These are phyloP conservation scores for Narthecium ossifragum DNA, from an alignment of 106 monocot species.

Conservation along the genomic window DNA sequence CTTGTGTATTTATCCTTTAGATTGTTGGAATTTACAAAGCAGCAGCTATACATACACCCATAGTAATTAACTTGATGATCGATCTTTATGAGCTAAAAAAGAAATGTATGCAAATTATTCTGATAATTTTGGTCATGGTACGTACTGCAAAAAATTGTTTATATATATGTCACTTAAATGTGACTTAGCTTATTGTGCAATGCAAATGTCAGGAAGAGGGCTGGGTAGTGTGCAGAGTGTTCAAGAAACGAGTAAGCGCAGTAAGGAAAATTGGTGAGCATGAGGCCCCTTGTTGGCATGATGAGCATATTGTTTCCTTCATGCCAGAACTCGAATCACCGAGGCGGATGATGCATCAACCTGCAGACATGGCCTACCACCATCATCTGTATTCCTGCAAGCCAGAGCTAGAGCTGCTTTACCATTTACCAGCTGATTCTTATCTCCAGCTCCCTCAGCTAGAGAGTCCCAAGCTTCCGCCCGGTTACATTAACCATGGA, in stretches of 20 bases:
- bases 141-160: no score
- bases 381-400: constrained; percentile 36
- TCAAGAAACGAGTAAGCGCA: constrained; percentile 48
- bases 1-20: no score
- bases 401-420: constrained; percentile 28
- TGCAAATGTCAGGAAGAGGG: constrained; percentile 49
- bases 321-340: constrained; percentile 40
- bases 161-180: no score
- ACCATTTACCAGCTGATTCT: constrained; percentile 25
- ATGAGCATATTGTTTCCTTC: constrained; percentile 34
- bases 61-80: no score
- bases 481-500: constrained; percentile 6
- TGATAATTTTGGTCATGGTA: no score
- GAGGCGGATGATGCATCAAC: constrained; percentile 5
- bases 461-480: constrained; percentile 28
- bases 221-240: constrained; percentile 70
- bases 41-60: no score
- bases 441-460: constrained; percentile 42
- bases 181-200: no score
- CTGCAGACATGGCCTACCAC: constrained; percentile 11
- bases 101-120: no score
- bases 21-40: no score
- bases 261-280: constrained; percentile 19
- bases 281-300: constrained; percentile 33
- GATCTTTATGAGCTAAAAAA: no score